These are phyloP conservation scores for Phyllosticta citribraziliensis DNA, from an alignment of 2,329 filamentous ascomycete species.

Conservation along the genomic window DNA sequence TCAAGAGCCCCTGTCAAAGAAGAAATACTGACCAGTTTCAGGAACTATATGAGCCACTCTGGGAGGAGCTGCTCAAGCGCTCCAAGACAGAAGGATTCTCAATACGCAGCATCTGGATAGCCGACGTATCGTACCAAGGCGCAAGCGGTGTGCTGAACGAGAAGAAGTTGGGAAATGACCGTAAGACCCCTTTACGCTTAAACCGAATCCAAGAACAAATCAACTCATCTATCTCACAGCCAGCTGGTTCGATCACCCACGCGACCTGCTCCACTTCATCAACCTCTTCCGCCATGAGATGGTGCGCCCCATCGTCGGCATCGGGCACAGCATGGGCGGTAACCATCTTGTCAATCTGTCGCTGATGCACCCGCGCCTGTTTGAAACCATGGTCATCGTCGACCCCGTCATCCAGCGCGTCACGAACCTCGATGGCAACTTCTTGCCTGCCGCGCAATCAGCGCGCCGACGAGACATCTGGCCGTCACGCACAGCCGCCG, in stretches of 20 bases:
- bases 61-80: constrained; percentile 64
- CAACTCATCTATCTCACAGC: constrained; percentile 39
- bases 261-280: constrained; percentile 76
- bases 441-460: constrained; percentile 49
- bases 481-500: constrained; percentile 65
- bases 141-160: constrained; percentile 71
- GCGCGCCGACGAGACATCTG: constrained; percentile 68
- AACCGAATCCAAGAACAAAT: neutral
- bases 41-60: constrained; percentile 89
- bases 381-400: constrained; percentile 66
- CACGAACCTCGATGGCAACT: constrained; percentile 33
- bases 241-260: constrained; percentile 74
- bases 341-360: constrained; percentile 62
- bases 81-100: constrained; percentile 51
- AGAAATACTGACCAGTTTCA: constrained; percentile 24
- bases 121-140: constrained; percentile 80
- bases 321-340: constrained; percentile 86
- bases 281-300: constrained; percentile 73
- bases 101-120: constrained; percentile 80
- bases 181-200: constrained; percentile 40
- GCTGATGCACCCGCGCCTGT: constrained; percentile 69
- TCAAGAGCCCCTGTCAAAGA: neutral
- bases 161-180: constrained; percentile 68
- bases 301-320: constrained; percentile 69
- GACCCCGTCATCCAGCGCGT: constrained; percentile 65